Conservation (phyloP, 2,329 filamentous ascomycete species). For the Ophiocordyceps unilateralis region DNA sequence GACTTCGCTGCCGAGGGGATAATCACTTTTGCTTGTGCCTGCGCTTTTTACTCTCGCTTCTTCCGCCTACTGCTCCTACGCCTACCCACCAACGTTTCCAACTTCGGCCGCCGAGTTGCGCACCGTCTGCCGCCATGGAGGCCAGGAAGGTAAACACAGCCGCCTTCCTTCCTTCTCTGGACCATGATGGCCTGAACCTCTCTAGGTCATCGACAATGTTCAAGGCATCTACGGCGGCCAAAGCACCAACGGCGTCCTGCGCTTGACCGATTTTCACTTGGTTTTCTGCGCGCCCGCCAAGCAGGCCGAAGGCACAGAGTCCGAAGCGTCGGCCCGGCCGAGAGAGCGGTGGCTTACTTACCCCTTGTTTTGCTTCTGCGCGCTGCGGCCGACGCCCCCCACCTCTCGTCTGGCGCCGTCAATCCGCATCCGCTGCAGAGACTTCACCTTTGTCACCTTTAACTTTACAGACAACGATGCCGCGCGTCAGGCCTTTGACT, state of each 20-base stretch:
- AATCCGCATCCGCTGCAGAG: slow-evolving; percentile 75
- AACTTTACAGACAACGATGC: slow-evolving; percentile 60
- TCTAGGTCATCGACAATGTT: slow-evolving; percentile 36
- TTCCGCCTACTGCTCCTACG: not conserved
- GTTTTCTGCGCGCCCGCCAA: slow-evolving; percentile 29
- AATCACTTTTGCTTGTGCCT: not conserved
- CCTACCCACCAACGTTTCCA: not conserved
- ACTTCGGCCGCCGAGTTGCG: not conserved
- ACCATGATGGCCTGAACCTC: slow-evolving; percentile 1
- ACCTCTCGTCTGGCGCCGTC: slow-evolving; percentile 56
- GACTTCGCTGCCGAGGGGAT: not conserved
- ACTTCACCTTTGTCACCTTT: slow-evolving; percentile 88
- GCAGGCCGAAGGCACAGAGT: slow-evolving; percentile 8
- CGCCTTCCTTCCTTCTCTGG: not conserved
- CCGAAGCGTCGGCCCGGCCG: slow-evolving; percentile 12
- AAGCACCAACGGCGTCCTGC: slow-evolving; percentile 36
- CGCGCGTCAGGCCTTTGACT: slow-evolving; percentile 76
- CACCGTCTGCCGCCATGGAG: slow-evolving; percentile 15
- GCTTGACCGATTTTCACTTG: slow-evolving; percentile 46
- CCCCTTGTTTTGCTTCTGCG: slow-evolving; percentile 73
- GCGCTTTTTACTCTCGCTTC: not conserved
- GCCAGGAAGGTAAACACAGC: slow-evolving; percentile 19
- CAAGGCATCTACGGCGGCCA: slow-evolving; percentile 42
- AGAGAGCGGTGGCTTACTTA: slow-evolving; percentile 86
- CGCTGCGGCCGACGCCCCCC: slow-evolving; percentile 55